These are phyloP conservation scores for Dryas drummondii DNA, from an alignment of 306 rosid species.

Conservation along the genomic window DNA sequence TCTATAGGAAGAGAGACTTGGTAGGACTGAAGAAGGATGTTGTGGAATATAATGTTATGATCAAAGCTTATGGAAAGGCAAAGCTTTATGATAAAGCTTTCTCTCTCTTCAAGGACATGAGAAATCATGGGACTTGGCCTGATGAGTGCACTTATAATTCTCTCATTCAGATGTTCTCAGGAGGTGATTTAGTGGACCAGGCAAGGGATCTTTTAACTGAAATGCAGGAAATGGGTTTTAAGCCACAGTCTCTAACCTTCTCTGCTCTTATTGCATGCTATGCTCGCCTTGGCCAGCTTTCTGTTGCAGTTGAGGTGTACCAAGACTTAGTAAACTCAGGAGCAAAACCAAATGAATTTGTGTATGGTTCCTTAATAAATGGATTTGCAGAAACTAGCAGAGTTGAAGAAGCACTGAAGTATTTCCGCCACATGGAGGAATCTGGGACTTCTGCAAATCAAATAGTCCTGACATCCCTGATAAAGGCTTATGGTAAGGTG, in stretches of 20 bases:
- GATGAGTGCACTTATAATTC: constrained; percentile 78
- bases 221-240: constrained; percentile 70
- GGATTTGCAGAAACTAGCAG: constrained; percentile 85
- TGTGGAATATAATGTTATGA: constrained; percentile 77
- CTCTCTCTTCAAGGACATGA: constrained; percentile 71
- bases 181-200: constrained; percentile 65
- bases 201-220: constrained; percentile 62
- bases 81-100: constrained; percentile 69
- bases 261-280: constrained; percentile 77
- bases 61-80: constrained; percentile 83
- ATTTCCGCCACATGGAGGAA: constrained; percentile 58
- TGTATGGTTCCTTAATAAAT: constrained; percentile 78
- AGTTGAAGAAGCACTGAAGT: constrained; percentile 65
- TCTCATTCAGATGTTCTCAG: constrained; percentile 81
- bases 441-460: constrained; percentile 63
- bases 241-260: constrained; percentile 60
- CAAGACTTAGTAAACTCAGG: constrained; percentile 57
- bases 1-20: constrained; percentile 48
- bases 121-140: constrained; percentile 73
- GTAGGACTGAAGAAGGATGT: constrained; percentile 50
- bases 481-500: constrained; percentile 72
- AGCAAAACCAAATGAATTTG: constrained; percentile 66
- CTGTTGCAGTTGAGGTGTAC: constrained; percentile 59
- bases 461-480: constrained; percentile 64
- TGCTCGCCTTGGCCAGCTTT: constrained; percentile 69